These are phyloP conservation scores for Oenanthe javanica DNA, from an alignment of 140 eudicot species.

Conservation along the genomic window DNA sequence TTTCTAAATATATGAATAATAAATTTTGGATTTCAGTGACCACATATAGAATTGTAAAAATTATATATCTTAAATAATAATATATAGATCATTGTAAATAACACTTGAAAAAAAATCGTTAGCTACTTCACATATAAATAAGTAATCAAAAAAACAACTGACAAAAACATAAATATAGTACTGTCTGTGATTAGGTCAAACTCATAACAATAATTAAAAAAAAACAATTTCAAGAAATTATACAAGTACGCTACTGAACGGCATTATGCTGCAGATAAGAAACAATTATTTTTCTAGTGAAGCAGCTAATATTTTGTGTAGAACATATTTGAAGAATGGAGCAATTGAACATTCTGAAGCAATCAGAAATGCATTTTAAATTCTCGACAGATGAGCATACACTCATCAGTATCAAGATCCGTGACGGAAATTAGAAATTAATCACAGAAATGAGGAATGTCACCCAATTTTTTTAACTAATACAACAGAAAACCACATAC, in stretches of 20 bases:
- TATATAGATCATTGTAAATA: too few species aligned
- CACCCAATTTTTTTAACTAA: background rate
- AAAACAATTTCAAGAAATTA: too few species aligned
- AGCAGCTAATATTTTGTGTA: background rate
- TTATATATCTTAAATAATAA: too few species aligned
- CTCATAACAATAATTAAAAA: too few species aligned
- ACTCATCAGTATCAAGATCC: background rate
- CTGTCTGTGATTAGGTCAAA: background rate
- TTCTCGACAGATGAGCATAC: background rate
- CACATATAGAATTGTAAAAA: too few species aligned
- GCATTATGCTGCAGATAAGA: background rate
- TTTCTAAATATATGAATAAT: too few species aligned
- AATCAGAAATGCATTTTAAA: background rate
- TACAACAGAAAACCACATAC: constrained; percentile 18
- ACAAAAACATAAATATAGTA: background rate
- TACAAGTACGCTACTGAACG: background rate
- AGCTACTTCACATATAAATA: background rate
- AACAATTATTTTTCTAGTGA: background rate
- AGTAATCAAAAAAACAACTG: background rate
- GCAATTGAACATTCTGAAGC: background rate
- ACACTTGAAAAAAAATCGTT: background rate
- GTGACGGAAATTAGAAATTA: background rate
- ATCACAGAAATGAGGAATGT: background rate
- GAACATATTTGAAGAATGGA: background rate
- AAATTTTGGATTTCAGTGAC: too few species aligned